Evolutionary conservation across 176 grass and related monocot species (phyloP), one percentile per base, ranked within the genome.

Genomic region (Otatea glauca): DNA sequence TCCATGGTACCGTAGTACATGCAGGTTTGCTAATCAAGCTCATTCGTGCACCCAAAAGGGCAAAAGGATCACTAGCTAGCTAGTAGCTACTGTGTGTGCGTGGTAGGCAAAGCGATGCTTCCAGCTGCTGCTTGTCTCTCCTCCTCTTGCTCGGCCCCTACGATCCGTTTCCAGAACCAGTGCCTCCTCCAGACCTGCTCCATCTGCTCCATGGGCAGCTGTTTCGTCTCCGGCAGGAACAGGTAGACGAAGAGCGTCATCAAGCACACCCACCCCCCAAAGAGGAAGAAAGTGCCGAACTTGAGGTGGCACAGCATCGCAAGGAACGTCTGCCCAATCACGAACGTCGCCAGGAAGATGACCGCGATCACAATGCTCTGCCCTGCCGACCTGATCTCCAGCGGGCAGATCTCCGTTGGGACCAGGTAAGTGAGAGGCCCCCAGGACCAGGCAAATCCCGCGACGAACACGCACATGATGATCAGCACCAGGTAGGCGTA

Each of bases 181-280:
- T 96, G 94, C 41, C 14, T 68, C 78, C 84, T 91, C 94, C 94
- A 96, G 10, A 96, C 73, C 77, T 96, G 94, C 9, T 96, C 94
- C 94, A 96, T 96, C 75, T 93, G 91, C 89, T 96, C 94, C 89
- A 96, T 82, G 15, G 94, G 87, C 54, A 93, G 74, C 56, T 89
- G 73, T 91, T 93, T 96, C 0, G 94, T 96, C 89, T 96, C 94
- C 18, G 91, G 89, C 76, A 96, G 84, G 84, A 96, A 86, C 34
- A 93, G 80, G 62, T 89, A 96, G 0, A 93, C 84, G 12, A 96
- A 89, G 38, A 90, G 10, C 9, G 94, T 96, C 94, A 96, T 96
- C 41, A 81, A 21, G 9, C 84, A 84, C 6, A 96, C 84, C 86
- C 91, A 93, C 21, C 68, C 88, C 0, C 84, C 91, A 13, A 96